phyloP scores from a whole-genome alignment of 306 rosid genomes.

The Ceratonia siliqua region DNA sequence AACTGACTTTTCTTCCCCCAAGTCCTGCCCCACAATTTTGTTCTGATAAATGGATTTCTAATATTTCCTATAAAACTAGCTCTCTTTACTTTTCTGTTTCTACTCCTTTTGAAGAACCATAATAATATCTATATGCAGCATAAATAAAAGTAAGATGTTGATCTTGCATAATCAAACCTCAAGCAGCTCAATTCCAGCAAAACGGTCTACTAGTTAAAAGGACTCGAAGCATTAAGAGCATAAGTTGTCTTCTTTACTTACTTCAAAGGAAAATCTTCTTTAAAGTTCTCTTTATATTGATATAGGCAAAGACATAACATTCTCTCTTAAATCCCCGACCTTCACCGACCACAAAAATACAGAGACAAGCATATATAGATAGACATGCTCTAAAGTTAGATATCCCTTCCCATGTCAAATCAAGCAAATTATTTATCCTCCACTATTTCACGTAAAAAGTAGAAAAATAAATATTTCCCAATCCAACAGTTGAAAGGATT shows the following conservation, averaged over 20 bases:
- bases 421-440: background rate
- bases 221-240: background rate
- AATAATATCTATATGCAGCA: background rate
- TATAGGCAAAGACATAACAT: background rate
- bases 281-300: background rate
- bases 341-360: background rate
- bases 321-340: background rate
- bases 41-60: background rate
- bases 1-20: background rate
- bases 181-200: background rate
- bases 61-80: background rate
- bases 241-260: background rate
- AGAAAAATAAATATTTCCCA: background rate
- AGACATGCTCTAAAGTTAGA: background rate
- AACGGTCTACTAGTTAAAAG: background rate
- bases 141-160: background rate
- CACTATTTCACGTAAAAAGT: background rate
- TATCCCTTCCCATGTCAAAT: background rate
- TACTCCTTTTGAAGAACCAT: background rate
- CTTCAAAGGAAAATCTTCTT: background rate
- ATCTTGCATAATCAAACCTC: background rate
- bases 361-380: background rate
- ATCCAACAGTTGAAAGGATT: background rate
- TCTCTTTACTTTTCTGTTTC: background rate
- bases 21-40: background rate